Percentiles rank a stretch among this genome's conserved stretches.
These are phyloP conservation scores for Penicillium longicatenatum DNA, from an alignment of 495 filamentous ascomycete species.

Conservation along the genomic window DNA sequence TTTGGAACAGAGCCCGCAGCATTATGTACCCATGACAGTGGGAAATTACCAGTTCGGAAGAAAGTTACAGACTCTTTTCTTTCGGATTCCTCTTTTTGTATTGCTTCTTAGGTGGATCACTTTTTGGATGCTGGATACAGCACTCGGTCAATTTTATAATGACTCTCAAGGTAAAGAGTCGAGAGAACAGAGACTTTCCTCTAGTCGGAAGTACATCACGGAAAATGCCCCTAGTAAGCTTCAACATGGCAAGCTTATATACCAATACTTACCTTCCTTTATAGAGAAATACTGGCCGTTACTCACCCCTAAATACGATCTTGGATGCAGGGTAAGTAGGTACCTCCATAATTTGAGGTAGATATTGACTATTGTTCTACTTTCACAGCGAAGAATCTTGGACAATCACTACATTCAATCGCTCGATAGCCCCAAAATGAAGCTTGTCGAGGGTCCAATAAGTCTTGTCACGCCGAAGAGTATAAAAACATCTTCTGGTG, in stretches of 20 bases:
- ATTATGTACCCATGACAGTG: constrained; percentile 6
- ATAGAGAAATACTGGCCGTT: constrained; percentile 8
- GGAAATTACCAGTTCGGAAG: not conserved
- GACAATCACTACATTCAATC: constrained; percentile 8
- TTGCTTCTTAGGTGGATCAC: constrained; percentile 4
- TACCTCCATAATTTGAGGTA: too few relatives aligned
- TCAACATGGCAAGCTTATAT: not conserved
- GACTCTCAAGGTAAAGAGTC: not conserved
- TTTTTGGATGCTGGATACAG: constrained; percentile 6
- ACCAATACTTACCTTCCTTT: not conserved
- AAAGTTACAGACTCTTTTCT: not conserved
- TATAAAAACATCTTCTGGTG: not conserved
- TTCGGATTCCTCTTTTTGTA: not conserved
- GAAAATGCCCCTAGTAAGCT: not conserved
- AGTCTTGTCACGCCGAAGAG: not conserved
- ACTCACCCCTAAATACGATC: constrained; percentile 3
- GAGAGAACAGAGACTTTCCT: not conserved
- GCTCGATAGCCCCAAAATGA: constrained; percentile 6
- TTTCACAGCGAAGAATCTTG: constrained; percentile 3
- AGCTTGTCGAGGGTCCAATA: constrained; percentile 3
- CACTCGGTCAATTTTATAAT: constrained; percentile 10
- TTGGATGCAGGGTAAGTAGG: constrained; percentile 3
- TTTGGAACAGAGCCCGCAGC: constrained; percentile 1
- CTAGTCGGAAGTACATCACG: not conserved
- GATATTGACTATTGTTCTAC: too few relatives aligned